Evolutionary conservation across 495 filamentous ascomycete genomes (phyloP), one percentile per base, ranked within the genome.

Genomic region (Amorphotheca resinae): DNA sequence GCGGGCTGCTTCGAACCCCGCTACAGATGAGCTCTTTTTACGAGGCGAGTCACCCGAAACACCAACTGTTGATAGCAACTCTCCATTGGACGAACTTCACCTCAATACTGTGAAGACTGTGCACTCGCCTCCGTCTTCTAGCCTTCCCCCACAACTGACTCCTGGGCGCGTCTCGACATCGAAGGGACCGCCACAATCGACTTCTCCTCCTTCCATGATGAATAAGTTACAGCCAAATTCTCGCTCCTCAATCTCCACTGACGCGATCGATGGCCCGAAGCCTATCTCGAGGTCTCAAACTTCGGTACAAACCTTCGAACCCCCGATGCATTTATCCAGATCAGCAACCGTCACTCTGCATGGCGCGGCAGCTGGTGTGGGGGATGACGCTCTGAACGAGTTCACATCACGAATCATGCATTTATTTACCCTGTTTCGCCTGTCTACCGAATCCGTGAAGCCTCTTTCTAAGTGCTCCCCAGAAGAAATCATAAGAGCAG

Each of bases 381-480:
- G 69, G 11, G 79, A 85, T 30, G 74, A 74, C 36, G 79, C 85
- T 0, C 64, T 88, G 47, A 56, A 67, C 0, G 72, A 79, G 2
- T 88, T 94, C 51, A 71, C 77, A 22, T 45, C 58, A 2, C 77
- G 83, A 26, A 77, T 80, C 15, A 66, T 66, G 23, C 80, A 80
- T 55, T 68, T 86, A 50, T 72, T 73, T 42, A 72, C 73, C 45
- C 64, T 85, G 4, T 84, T 93, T 53, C 64, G 69, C 21, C 59
- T 82, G 9, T 79, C 85, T 35, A 79, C 84, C 2, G 82, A 89
- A 52, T 68, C 73, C 32, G 69, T 73, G n/a, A 74, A 72, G 42
- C 76, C 81, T 0, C 36, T 82, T n/a, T 59, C 67, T 41, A 69
- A 67, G 41, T 76, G 70, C 9, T 68, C 68, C 6, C 66, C 73